phyloP scores from a whole-genome alignment of 371 early-diverging fungal species.

The Mucor lusitanicus region DNA sequence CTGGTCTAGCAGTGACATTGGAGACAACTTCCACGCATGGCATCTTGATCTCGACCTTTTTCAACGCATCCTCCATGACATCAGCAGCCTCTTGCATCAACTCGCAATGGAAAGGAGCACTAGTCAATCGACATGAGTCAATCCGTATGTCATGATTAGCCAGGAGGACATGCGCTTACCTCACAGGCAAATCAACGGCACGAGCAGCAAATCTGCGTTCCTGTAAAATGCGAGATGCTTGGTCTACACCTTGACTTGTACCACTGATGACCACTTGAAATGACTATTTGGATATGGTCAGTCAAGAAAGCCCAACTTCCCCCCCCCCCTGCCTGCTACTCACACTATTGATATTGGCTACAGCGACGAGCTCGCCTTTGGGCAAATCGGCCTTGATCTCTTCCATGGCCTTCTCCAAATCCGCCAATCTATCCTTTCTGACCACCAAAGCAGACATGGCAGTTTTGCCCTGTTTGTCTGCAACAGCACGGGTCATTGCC shows the following conservation, averaged over 20 bases:
- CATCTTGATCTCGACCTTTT: constrained; percentile 56
- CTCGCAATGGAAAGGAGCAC: constrained; percentile 93
- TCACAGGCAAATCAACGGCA: constrained; percentile 89
- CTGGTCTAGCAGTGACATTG: constrained; percentile 88
- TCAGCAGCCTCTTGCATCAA: constrained; percentile 87
- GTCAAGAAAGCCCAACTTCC: neutral
- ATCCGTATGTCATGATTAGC: neutral
- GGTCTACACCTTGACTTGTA: constrained; percentile 83
- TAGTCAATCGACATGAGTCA: constrained; percentile 7
- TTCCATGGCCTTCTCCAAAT: constrained; percentile 67
- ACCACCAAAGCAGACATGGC: constrained; percentile 91
- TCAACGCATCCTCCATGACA: constrained; percentile 72
- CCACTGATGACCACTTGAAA: constrained; percentile 92
- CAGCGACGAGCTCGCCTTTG: constrained; percentile 69
- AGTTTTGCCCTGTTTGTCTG: constrained; percentile 63
- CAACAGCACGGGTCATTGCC: constrained; percentile 84
- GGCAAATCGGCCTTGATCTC: constrained; percentile 66
- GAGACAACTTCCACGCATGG: constrained; percentile 86
- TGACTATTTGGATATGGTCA: constrained; percentile 33
- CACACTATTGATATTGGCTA: constrained; percentile 91
- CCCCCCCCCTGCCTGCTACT: neutral
- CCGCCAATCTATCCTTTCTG: constrained; percentile 69
- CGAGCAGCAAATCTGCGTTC: constrained; percentile 78
- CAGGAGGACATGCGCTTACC: constrained; percentile 50
- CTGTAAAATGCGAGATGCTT: constrained; percentile 80